These are phyloP conservation scores for Globisporangium paddicum DNA, from an alignment of 352 stramenopile genomes.

Conservation along the genomic window DNA sequence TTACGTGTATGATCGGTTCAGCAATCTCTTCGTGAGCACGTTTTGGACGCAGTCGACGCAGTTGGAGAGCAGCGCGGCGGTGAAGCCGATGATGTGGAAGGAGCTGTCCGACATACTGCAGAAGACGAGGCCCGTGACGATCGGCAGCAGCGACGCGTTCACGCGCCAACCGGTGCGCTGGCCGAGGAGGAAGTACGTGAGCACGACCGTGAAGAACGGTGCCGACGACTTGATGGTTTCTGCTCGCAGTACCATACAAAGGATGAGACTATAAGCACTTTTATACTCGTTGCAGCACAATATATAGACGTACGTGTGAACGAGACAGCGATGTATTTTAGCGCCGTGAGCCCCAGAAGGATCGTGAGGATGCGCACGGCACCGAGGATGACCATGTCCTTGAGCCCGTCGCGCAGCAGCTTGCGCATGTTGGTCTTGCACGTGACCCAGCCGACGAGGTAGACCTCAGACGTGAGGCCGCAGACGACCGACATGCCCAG, in stretches of 20 bases:
- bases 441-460: conserved; percentile 57
- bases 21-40: conserved; percentile 86
- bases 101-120: conserved; percentile 85
- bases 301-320: conserved; percentile 65
- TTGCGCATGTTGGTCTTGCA: conserved; percentile 47
- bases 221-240: conserved; percentile 93
- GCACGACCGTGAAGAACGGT: conserved; percentile 88
- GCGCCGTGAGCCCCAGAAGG: conserved; percentile 83
- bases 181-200: conserved; percentile 81
- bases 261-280: background rate
- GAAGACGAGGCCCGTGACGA: conserved; percentile 79
- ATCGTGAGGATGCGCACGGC: conserved; percentile 84
- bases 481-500: conserved; percentile 77
- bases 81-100: conserved; percentile 87
- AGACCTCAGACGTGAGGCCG: conserved; percentile 63
- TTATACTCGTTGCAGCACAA: background rate
- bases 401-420: conserved; percentile 53
- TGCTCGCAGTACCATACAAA: conserved; percentile 17
- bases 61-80: conserved; percentile 86
- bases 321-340: conserved; percentile 91
- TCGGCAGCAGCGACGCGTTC: conserved; percentile 83
- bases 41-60: conserved; percentile 92
- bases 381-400: conserved; percentile 82
- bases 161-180: conserved; percentile 81
- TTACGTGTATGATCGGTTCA: conserved; percentile 80